Conservation (phyloP, 805 yeast genomes). For the Candida stauntonica region DNA sequence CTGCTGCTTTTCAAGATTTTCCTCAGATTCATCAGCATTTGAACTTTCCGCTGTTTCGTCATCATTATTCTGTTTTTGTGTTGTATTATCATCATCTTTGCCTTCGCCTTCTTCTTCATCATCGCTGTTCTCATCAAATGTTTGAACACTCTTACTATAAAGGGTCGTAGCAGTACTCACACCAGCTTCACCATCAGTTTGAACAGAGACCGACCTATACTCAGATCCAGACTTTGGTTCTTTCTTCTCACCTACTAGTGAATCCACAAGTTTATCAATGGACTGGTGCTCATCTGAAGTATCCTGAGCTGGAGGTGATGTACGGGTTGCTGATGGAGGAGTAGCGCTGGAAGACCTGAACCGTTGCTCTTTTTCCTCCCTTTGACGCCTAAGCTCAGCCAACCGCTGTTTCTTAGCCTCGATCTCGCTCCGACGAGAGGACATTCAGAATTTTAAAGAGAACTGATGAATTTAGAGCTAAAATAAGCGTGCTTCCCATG, state of each 20-base stretch:
- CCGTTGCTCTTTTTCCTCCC: constrained; percentile 31
- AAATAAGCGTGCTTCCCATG: too few relatives aligned
- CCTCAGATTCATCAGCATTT: background rate
- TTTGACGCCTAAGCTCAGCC: constrained; percentile 45
- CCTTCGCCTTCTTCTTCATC: constrained; percentile 5
- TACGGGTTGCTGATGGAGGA: too few relatives aligned
- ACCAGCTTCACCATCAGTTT: constrained; percentile 16
- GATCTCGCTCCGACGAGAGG: constrained; percentile 37
- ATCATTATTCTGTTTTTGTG: background rate
- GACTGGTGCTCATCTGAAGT: background rate
- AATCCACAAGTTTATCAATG: constrained; percentile 11
- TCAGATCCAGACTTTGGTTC: background rate
- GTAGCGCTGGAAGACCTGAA: too few relatives aligned
- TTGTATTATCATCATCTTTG: background rate
- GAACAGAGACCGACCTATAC: constrained; percentile 9
- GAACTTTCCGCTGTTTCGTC: constrained; percentile 2
- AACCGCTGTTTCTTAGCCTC: constrained; percentile 50
- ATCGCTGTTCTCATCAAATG: background rate
- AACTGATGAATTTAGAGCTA: too few relatives aligned
- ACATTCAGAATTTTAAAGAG: too few relatives aligned
- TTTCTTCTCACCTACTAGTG: constrained; percentile 9
- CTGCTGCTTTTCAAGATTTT: background rate
- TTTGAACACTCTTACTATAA: background rate
- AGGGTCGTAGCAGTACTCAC: background rate
- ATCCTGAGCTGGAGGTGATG: background rate